Base-by-base conservation (phyloP, 441 rosid genomes). In the Mallotus repandus region DNA sequence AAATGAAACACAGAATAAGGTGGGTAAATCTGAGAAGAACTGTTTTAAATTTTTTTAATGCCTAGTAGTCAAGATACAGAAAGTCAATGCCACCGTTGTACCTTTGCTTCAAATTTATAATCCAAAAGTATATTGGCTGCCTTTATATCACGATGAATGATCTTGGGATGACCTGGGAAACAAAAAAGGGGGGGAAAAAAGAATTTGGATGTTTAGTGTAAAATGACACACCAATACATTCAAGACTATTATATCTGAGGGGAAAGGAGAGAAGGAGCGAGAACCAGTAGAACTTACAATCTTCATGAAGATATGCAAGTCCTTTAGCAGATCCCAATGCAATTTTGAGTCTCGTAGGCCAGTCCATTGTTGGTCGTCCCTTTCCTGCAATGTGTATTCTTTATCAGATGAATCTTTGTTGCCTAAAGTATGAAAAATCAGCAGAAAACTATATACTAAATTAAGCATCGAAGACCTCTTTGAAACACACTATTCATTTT, bases 261-360 rank as follows among this genome's bases (percentile, higher is more conserved):
- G 19, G 65, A 29, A 29, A 29, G 32, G 32, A 29, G 32, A 29
- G 32, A 29, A 29, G 32, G 32, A 29, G 32, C 1, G 53, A 19
- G 45, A 16, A 53, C 41, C 56, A 67, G 16, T 32, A 49, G 11
- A 66, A 82, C 90, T 81, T 80, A 96, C 99, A 96, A 84, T 96
- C 98, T 85, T 96, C 99, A 78, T 96, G 99, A 75, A 96, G 95
- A 81, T 96, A 96, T 7, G 98, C 97, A 66, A 96, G 90, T 74
- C 99, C 99, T 83, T 90, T 96, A 3, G 98, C 98, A 80, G 99
- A 89, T 19, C 99, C 99, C 82, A 93, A 77, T 43, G 99, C 98
- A 83, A 96, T 91, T 82, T 70, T 93, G 73, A 91, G 79, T 74
- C 99, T 86, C 5, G 91, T 84, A 7, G 84, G 74, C 96, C 97